Base-by-base conservation (phyloP, 805 yeast species). In the Priceomyces melissophilus region DNA sequence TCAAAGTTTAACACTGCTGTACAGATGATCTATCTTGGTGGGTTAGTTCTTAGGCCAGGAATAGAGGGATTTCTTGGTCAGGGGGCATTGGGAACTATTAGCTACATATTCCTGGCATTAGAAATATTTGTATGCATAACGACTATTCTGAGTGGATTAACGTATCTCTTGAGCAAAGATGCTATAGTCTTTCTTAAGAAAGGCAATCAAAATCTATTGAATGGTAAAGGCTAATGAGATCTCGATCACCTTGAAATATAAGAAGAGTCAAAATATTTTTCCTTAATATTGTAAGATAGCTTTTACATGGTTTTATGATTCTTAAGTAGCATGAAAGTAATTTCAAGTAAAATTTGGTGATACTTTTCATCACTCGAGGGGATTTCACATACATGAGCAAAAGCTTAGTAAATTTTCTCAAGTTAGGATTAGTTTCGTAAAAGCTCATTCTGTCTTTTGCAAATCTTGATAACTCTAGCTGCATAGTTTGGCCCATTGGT, bases 1-100 rank as follows among this genome's bases (percentile, higher is more conserved):
- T 88, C 96, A 10, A 91, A 91, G 58, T 75, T 81, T 61, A 93
- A 93, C 65, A 93, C 99, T 0, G 87, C 82, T 1, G 74, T 93
- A 45, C 99, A 93, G 60, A 91, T 93, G 97, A 57, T 86, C 2
- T 90, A 90, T 52, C 75, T 93, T 33, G 96, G 73, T 6, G 65
- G 68, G 23, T 56, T 68, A 45, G 71, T 70, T 10, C 47, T 65
- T 28, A 52, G 51, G 38, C 71, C 70, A 1, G 64, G 56, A 12
- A 41, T 66, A 23, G 69, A 64, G 32, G 33, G 46, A 20, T 35
- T 54, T 29, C 35, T 52, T n/a, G 41, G 32, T 29, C 35, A 48
- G 15, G 29, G 15, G 3, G 15, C 29, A 9, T 10, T 35, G 29
- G 42, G 40, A 23, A 16, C 39, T 8, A 41, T 46, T n/a, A 8